These are phyloP conservation scores for Fusarium denticulatum DNA, from an alignment of 2,329 filamentous ascomycete species.

Conservation along the genomic window DNA sequence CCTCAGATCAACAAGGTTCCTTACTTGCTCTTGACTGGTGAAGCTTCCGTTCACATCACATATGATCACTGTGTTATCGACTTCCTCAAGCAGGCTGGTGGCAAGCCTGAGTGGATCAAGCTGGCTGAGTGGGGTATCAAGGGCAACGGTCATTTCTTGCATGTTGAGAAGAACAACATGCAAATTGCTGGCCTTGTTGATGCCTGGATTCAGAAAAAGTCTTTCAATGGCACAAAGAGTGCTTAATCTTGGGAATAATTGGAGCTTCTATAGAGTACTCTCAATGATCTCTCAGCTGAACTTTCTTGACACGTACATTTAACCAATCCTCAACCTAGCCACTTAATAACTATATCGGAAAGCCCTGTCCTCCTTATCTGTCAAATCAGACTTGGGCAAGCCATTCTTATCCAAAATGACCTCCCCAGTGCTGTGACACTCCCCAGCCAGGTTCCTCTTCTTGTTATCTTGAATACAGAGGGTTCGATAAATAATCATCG, in stretches of 20 bases:
- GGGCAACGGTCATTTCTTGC: conserved; percentile 32
- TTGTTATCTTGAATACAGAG: neutral
- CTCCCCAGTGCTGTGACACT: neutral
- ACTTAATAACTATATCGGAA: neutral
- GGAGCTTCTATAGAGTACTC: neutral
- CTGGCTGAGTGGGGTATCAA: conserved; percentile 18
- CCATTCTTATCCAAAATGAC: neutral
- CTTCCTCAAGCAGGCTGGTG: conserved; percentile 27
- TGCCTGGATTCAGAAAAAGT: conserved; percentile 9
- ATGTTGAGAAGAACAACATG: conserved; percentile 33
- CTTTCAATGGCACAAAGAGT: neutral
- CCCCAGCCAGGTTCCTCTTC: neutral
- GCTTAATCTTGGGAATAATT: neutral
- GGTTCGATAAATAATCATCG: neutral
- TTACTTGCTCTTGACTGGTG: conserved; percentile 24
- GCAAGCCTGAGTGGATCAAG: conserved; percentile 26
- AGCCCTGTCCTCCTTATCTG: neutral
- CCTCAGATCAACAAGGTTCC: conserved; percentile 29
- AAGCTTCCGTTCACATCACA: conserved; percentile 25
- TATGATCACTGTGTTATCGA: conserved; percentile 28
- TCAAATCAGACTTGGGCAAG: neutral
- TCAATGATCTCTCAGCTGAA: neutral
- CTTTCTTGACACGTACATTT: no score
- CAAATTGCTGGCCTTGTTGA: conserved; percentile 17
- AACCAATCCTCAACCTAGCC: no score